phyloP scores from a whole-genome alignment of 2,329 filamentous ascomycete genomes.

The Colletotrichum coccodes region DNA sequence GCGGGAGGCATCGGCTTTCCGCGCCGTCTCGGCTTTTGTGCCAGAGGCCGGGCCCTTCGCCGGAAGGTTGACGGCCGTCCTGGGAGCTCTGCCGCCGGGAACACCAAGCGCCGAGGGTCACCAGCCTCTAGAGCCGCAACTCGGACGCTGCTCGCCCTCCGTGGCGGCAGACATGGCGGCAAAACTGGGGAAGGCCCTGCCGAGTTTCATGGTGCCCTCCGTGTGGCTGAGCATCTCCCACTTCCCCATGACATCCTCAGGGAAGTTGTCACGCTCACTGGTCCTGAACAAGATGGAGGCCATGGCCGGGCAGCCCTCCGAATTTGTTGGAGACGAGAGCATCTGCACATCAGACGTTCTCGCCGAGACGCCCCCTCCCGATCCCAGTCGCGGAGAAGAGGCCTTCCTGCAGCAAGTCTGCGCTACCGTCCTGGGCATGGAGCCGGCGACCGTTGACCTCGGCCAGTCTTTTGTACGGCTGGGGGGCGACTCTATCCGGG shows the following conservation, averaged over 20 bases:
- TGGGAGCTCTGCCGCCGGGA: background rate
- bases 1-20: background rate
- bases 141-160: background rate
- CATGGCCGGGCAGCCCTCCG: background rate
- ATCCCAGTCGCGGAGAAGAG: background rate
- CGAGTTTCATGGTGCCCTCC: background rate
- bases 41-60: background rate
- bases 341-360: background rate
- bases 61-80: background rate
- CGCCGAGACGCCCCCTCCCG: background rate
- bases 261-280: background rate
- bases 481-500: slow-evolving; percentile 8
- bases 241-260: background rate
- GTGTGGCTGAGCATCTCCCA: background rate
- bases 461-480: slow-evolving; percentile 1
- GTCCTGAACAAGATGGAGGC: background rate
- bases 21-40: background rate
- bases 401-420: background rate
- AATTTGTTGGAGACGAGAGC: background rate
- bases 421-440: background rate
- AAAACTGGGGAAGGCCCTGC: background rate
- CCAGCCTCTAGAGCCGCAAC: background rate
- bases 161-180: background rate
- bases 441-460: background rate
- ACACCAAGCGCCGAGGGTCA: background rate